Evolutionary conservation across 148 eudicot genomes (phyloP).

Genomic region (Vaccinium vitisidaea): DNA sequence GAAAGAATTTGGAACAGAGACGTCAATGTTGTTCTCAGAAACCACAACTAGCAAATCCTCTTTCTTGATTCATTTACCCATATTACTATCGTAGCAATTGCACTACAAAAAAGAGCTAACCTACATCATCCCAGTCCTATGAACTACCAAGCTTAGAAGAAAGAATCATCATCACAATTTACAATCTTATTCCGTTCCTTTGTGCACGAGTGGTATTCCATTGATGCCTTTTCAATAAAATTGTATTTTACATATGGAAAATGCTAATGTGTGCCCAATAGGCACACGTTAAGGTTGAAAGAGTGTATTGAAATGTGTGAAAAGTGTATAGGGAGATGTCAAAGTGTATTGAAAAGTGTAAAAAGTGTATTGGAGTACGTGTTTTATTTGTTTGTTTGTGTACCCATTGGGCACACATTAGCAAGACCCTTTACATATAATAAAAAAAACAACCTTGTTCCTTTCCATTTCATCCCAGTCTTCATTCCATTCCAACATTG

Average conservation of each 20-base stretch:
- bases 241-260: no score
- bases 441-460: neutral
- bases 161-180: neutral
- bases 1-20: neutral
- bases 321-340: no score
- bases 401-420: no score
- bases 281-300: no score
- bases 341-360: no score
- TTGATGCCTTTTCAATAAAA: no score
- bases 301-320: no score
- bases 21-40: neutral
- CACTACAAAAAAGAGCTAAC: neutral
- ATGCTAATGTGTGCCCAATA: no score
- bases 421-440: no score
- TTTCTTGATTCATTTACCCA: neutral
- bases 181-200: neutral
- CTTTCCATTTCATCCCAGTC: neutral
- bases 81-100: neutral
- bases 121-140: neutral
- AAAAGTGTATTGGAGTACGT: no score
- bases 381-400: no score
- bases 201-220: no score
- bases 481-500: neutral
- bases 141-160: neutral
- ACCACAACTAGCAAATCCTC: neutral